Conservation (phyloP, 139 green algal genomes). For the Volvox reticuliferus region DNA sequence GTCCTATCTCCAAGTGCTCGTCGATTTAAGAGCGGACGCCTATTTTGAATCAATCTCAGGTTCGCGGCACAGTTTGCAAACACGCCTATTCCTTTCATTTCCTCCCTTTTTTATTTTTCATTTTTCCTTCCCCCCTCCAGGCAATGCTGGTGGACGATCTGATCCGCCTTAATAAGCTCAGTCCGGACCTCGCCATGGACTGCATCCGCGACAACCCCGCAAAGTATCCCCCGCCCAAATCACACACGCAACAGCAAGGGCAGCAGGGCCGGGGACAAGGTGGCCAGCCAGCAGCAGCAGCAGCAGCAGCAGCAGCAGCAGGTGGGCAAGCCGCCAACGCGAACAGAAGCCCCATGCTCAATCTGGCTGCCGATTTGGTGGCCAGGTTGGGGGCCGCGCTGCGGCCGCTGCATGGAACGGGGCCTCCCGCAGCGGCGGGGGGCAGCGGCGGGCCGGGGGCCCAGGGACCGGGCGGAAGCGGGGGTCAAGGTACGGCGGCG, state of each 20-base stretch:
- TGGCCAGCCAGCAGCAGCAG: not conserved
- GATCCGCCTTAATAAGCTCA: not conserved
- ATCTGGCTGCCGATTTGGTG: not conserved
- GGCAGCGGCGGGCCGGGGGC: not conserved
- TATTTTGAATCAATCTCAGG: too few species aligned
- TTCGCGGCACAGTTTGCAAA: too few species aligned
- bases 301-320: not conserved
- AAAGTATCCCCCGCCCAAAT: not conserved
- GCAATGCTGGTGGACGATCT: slow-evolving; percentile 35
- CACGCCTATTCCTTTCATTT: too few species aligned
- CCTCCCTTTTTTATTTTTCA: not conserved
- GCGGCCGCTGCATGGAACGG: not conserved
- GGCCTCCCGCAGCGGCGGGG: not conserved
- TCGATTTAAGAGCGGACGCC: too few species aligned
- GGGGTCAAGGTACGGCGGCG: not conserved
- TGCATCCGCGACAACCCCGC: not conserved
- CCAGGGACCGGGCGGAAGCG: not conserved
- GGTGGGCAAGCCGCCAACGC: not conserved
- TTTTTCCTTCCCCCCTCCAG: not conserved
- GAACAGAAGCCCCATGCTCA: not conserved
- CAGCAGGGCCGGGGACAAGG: not conserved
- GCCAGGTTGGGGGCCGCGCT: not conserved
- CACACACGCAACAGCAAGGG: not conserved
- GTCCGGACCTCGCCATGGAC: slow-evolving; percentile 18
- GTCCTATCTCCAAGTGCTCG: not conserved